Evolutionary conservation across 164 flowering plant species (phyloP).

Genomic region (Tetrastigma voinierianum): DNA sequence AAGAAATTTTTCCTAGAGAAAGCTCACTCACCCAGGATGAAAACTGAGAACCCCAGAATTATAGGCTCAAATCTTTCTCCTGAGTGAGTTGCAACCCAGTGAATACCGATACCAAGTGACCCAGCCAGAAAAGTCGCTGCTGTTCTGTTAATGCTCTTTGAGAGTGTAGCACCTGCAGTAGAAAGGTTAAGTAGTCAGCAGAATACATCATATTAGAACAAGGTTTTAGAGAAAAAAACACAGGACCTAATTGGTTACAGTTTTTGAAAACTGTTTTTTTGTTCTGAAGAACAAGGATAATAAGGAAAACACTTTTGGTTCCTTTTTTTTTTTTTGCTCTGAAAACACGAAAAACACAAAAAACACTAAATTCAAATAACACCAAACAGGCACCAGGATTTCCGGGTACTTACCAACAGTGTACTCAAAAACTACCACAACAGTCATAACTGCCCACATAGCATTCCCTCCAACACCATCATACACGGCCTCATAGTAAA

Average conservation of each 20-base stretch:
- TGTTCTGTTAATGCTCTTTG: constrained; percentile 56
- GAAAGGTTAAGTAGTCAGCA: too few species aligned
- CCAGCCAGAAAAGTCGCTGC: constrained; percentile 62
- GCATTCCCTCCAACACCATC: constrained; percentile 72
- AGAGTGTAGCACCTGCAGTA: constrained; percentile 60
- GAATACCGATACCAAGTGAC: constrained; percentile 54
- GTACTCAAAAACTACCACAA: constrained; percentile 74
- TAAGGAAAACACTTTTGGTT: too few species aligned
- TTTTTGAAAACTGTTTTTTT: too few species aligned
- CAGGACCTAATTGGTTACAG: too few species aligned
- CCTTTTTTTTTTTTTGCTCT: too few species aligned
- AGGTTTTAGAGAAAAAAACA: too few species aligned
- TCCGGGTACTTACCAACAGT: constrained; percentile 50
- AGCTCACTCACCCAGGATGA: constrained; percentile 53
- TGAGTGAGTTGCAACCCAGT: constrained; percentile 49
- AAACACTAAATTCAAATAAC: too few species aligned
- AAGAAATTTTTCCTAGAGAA: too few species aligned
- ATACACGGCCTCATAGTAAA: constrained; percentile 77
- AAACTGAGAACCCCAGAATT: constrained; percentile 53
- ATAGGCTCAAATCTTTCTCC: constrained; percentile 55
- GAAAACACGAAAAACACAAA: too few species aligned
- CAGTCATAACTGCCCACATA: constrained; percentile 88
- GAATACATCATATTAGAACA: too few species aligned
- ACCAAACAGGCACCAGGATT: too few species aligned
- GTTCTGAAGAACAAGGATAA: too few species aligned